Conservation (phyloP, 495 filamentous ascomycete species). For the Daldinia decipiens region DNA sequence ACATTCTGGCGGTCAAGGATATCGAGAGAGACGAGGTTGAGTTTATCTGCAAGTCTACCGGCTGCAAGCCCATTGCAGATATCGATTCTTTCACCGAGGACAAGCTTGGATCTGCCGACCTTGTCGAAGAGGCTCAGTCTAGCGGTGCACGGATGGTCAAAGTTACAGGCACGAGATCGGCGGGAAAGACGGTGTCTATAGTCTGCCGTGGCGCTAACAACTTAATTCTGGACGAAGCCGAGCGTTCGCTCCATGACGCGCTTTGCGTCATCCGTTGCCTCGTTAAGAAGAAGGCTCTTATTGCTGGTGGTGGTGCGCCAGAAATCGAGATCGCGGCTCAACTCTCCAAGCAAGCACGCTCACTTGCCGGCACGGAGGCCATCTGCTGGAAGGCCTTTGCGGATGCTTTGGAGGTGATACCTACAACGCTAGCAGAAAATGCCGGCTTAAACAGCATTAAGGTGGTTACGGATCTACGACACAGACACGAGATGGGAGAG, state of each 20-base stretch:
- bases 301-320: constrained; percentile 94
- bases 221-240: constrained; percentile 95
- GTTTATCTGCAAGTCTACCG: constrained; percentile 97
- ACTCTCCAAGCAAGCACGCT: constrained; percentile 81
- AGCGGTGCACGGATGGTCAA: constrained; percentile 92
- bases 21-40: constrained; percentile 98
- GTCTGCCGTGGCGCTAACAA: constrained; percentile 93
- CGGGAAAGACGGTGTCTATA: constrained; percentile 89
- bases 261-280: constrained; percentile 97
- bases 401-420: constrained; percentile 96
- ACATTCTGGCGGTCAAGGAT: constrained; percentile 95
- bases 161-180: constrained; percentile 85
- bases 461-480: constrained; percentile 95
- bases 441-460: constrained; percentile 97
- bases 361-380: constrained; percentile 86
- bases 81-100: constrained; percentile 99
- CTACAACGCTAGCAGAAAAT: constrained; percentile 96
- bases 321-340: constrained; percentile 93
- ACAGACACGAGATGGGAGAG: constrained; percentile 93
- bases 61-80: constrained; percentile 98
- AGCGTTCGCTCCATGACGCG: constrained; percentile 94
- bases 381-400: constrained; percentile 99
- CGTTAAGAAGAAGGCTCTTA: constrained; percentile 98
- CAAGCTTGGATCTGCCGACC: constrained; percentile 95
- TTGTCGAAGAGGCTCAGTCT: constrained; percentile 90